Evolutionary conservation across 306 rosid species (phyloP).

Genomic region (Prunus mongolica): DNA sequence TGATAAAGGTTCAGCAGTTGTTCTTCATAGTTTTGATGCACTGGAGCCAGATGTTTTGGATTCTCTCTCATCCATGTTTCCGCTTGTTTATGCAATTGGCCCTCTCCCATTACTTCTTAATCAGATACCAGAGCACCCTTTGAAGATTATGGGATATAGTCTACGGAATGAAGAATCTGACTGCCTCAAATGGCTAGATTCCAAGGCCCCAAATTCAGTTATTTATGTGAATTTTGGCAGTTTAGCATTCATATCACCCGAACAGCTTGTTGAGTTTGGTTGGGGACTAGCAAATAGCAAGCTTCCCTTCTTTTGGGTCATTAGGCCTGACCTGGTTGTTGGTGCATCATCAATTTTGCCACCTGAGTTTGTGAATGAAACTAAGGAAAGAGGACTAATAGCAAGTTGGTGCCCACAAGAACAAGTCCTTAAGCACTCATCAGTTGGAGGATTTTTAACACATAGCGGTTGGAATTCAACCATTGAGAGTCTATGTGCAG

Average conservation of each 20-base stretch:
- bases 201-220: background rate
- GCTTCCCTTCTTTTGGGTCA: background rate
- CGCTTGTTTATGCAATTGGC: background rate
- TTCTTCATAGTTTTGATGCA: background rate
- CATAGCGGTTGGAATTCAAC: conserved; percentile 21
- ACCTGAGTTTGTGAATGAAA: background rate
- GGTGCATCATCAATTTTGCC: no score
- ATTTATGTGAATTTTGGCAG: background rate
- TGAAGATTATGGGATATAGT: background rate
- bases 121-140: background rate
- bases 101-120: background rate
- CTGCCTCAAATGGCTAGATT: background rate
- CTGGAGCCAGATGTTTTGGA: background rate
- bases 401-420: conserved; percentile 20
- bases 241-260: background rate
- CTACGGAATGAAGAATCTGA: background rate
- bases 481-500: conserved; percentile 5
- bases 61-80: background rate
- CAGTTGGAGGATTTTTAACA: conserved; percentile 16
- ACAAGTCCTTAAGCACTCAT: conserved; percentile 6
- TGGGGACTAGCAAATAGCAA: background rate
- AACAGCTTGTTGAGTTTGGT: background rate
- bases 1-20: background rate
- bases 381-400: conserved; percentile 3
- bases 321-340: background rate